Evolutionary conservation across 2,329 filamentous ascomycete species (phyloP), one percentile per base, ranked within the genome.

Genomic region (Xylariales sp.): DNA sequence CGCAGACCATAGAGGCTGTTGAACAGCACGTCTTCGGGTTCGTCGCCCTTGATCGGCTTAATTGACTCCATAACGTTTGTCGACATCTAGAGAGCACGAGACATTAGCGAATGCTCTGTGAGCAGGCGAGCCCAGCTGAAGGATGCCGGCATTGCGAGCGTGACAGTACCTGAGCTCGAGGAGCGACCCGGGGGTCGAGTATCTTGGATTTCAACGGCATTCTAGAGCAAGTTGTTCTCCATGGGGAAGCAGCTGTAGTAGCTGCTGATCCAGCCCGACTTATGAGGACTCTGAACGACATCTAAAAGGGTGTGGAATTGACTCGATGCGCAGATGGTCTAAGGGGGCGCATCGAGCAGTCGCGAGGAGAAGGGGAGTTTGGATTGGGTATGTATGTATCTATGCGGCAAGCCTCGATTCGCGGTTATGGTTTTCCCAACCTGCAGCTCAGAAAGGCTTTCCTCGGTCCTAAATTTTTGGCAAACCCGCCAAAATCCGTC

Each of bases 21-120:
- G 74, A 98, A 98, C 43, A 95, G 72, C 50, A 98, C 93, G 77
- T 98, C 93, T 59, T 95, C 83, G 45, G 83, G 72, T 37, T 89
- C 82, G 63, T 96, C 88, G 41, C 67, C 76, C 17, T 74, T 71
- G 37, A 76, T 69, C 51, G 84, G 75, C 55, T 72, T 77, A 49
- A 71, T 67, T 12, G 52, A 42, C 12, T 53, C 40, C 34, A 40
- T 44, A 38, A 45, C 19, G n/a, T 40, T 40, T 20, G 61, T 63
- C 32, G 63, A 65, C 59, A 67, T 65, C 62, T 66, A 34, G 7
- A 36, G 7, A 48, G 51, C 1, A 31, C 23, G n/a, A 24, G 43
- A 27, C 16, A 35, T 44, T 33, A 45, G 27, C 29, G 38, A 36
- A 5, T 43, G 25, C 27, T 18, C 19, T 25, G 8, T 25, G 8